Conservation (phyloP, 2,329 filamentous ascomycete species). For the Cladorrhinum sp. region DNA sequence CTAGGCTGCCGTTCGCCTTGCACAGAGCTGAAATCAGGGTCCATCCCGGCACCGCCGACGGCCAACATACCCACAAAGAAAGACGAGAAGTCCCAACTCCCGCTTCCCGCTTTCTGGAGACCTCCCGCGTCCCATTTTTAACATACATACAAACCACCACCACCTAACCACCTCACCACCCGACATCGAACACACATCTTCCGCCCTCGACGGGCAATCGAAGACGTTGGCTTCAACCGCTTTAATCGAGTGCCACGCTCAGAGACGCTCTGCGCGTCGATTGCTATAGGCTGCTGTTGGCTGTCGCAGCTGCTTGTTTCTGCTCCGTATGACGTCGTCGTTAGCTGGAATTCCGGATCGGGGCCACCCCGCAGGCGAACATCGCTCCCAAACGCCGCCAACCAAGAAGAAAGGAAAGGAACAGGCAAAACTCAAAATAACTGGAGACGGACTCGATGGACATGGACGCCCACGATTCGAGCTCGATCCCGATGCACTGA, state of each 20-base stretch:
- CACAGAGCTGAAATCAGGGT: background rate
- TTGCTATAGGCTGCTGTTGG: background rate
- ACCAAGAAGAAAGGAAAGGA: constrained; percentile 10
- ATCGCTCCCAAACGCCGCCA: constrained; percentile 11
- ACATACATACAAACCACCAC: background rate
- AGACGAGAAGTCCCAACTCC: background rate
- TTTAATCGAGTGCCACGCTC: background rate
- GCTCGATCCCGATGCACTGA: constrained; percentile 30
- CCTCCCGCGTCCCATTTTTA: background rate
- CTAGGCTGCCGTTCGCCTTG: background rate
- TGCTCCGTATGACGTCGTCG: constrained; percentile 41
- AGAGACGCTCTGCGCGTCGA: constrained; percentile 17
- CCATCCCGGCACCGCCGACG: background rate
- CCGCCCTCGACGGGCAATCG: background rate
- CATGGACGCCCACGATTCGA: constrained; percentile 7
- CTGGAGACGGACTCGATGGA: constrained; percentile 26
- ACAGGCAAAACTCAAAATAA: constrained; percentile 7
- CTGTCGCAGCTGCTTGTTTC: constrained; percentile 12
- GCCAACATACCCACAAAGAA: background rate
- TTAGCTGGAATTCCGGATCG: constrained; percentile 30
- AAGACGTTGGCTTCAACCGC: background rate
- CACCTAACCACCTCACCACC: background rate
- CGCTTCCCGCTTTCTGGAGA: background rate
- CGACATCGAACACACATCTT: background rate
- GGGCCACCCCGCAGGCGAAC: constrained; percentile 30